Evolutionary conservation across 2,329 filamentous ascomycete genomes (phyloP).

Genomic region (Thermothelomyces thermophilus): DNA sequence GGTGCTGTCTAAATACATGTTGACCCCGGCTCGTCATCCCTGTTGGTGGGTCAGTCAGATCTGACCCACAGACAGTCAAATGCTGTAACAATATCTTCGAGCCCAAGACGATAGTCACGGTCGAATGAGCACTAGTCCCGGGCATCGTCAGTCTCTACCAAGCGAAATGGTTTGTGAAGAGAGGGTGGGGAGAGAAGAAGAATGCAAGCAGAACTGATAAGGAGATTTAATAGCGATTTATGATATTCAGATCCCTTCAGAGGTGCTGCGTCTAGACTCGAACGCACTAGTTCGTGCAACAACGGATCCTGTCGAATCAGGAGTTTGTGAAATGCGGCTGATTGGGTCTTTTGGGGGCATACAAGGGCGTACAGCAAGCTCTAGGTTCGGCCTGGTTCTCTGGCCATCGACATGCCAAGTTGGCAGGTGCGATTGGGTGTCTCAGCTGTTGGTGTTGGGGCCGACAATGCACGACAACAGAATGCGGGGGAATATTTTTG

Average conservation of each 20-base stretch:
- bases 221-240: not conserved
- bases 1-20: too few relatives aligned
- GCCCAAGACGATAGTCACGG: not conserved
- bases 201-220: not conserved
- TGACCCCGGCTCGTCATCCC: too few relatives aligned
- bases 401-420: not conserved
- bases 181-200: not conserved
- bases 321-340: not conserved
- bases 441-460: not conserved
- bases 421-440: conserved; percentile 1
- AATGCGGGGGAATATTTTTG: not conserved
- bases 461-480: conserved; percentile 2
- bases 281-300: too few relatives aligned
- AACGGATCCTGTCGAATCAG: not conserved
- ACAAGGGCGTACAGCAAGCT: not conserved
- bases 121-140: not conserved
- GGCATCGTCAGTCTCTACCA: not conserved
- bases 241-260: too few relatives aligned
- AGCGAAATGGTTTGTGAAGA: not conserved
- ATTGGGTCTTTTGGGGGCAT: conserved; percentile 9
- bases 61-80: too few relatives aligned
- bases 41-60: too few relatives aligned
- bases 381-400: conserved; percentile 4
- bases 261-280: too few relatives aligned
- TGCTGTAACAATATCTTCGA: not conserved